Conservation (phyloP, 2,329 filamentous ascomycete species). For the Thielaviopsis ethacetica region DNA sequence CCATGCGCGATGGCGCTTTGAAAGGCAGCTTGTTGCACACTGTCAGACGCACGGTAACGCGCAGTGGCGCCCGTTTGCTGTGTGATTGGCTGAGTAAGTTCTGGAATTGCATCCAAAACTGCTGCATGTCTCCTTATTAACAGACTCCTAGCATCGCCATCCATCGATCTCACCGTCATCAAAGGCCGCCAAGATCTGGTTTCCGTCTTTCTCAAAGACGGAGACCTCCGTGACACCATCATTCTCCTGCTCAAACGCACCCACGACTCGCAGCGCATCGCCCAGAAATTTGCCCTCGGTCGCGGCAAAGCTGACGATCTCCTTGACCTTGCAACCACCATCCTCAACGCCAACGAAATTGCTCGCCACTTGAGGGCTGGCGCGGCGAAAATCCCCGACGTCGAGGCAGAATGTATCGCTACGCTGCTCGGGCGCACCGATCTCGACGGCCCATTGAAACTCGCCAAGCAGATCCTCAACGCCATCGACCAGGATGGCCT, state of each 20-base stretch:
- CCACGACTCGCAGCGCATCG: conserved; percentile 73
- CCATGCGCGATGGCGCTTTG: conserved; percentile 61
- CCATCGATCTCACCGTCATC: conserved; percentile 69
- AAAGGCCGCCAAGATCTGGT: conserved; percentile 69
- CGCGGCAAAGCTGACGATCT: conserved; percentile 87
- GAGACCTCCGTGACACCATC: conserved; percentile 53
- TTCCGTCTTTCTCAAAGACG: conserved; percentile 50
- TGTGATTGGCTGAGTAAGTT: conserved; percentile 58
- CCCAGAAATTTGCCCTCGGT: conserved; percentile 88
- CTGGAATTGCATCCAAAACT: background rate
- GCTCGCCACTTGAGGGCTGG: conserved; percentile 27
- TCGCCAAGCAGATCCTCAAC: conserved; percentile 54
- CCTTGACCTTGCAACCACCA: conserved; percentile 65
- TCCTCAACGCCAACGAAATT: conserved; percentile 56
- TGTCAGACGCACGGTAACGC: conserved; percentile 79
- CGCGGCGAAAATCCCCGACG: conserved; percentile 1
- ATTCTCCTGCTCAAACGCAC: conserved; percentile 53
- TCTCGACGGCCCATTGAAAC: conserved; percentile 46
- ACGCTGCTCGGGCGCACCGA: conserved; percentile 41
- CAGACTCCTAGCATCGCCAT: conserved; percentile 44
- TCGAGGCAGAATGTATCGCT: conserved; percentile 22
- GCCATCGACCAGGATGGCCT: conserved; percentile 81
- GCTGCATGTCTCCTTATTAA: background rate
- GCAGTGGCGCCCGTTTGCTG: conserved; percentile 72
- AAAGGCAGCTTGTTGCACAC: conserved; percentile 80